Evolutionary conservation across 2,329 filamentous ascomycete genomes (phyloP).

Genomic region (Diaporthe nobilis): DNA sequence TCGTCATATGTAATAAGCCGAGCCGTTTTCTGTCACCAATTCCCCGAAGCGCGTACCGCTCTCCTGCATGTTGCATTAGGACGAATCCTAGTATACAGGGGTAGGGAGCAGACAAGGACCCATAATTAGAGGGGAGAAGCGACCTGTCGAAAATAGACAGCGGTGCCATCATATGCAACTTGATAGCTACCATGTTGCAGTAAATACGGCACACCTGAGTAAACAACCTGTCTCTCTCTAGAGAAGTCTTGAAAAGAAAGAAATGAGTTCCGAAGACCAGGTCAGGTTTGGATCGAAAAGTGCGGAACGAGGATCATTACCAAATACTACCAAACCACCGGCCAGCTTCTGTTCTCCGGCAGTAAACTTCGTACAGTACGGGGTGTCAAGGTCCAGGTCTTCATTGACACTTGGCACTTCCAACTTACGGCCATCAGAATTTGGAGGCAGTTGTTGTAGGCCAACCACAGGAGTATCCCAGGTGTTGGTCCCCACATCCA

Average conservation of each 20-base stretch:
- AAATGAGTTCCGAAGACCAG: background rate
- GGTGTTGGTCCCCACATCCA: background rate
- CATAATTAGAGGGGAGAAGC: slow-evolving; percentile 10
- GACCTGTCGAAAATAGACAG: background rate
- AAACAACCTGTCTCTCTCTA: background rate
- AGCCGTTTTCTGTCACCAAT: slow-evolving; percentile 5
- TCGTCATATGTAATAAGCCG: background rate
- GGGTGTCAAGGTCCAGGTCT: background rate
- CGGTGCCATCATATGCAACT: background rate
- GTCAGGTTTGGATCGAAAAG: too few species aligned
- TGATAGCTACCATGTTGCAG: background rate
- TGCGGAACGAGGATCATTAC: background rate
- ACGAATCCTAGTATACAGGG: background rate
- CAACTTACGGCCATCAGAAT: background rate
- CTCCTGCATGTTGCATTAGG: slow-evolving; percentile 24
- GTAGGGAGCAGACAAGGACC: background rate
- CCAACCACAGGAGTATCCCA: background rate
- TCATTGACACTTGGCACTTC: slow-evolving; percentile 2
- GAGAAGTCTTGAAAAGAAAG: background rate
- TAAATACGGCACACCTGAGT: background rate
- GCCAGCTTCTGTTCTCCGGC: too few species aligned
- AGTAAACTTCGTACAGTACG: background rate
- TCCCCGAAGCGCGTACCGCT: background rate
- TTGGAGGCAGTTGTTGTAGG: background rate
- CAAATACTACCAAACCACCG: background rate